These are phyloP conservation scores for Tricholoma sp. DNA, from an alignment of 768 basidiomycete genomes.

Conservation along the genomic window DNA sequence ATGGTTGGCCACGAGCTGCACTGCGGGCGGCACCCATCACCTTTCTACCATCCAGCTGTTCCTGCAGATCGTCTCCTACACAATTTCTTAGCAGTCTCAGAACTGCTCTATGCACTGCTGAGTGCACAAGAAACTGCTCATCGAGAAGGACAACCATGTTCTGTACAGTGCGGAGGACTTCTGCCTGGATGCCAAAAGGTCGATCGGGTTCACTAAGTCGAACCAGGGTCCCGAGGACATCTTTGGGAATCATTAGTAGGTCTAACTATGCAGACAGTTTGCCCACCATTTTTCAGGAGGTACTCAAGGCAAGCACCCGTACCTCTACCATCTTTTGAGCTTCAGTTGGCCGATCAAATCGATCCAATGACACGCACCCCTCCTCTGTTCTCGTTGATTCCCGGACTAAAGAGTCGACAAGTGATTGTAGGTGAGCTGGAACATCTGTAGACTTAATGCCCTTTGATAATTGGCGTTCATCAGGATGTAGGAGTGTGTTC, in stretches of 20 bases:
- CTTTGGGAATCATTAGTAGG: conserved; percentile 29
- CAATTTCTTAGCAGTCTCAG: conserved; percentile 80
- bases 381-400: conserved; percentile 84
- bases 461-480: conserved; percentile 80
- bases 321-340: conserved; percentile 40
- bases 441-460: conserved; percentile 83
- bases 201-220: conserved; percentile 80
- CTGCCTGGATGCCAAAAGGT: conserved; percentile 86
- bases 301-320: conserved; percentile 92
- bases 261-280: neutral
- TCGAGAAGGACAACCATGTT: conserved; percentile 91
- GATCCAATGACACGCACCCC: conserved; percentile 52
- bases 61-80: conserved; percentile 88
- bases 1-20: conserved; percentile 63
- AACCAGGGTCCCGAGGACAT: conserved; percentile 81
- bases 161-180: conserved; percentile 81
- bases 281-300: conserved; percentile 78
- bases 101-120: conserved; percentile 85
- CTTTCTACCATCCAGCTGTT: conserved; percentile 76
- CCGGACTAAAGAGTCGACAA: conserved; percentile 83
- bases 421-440: conserved; percentile 65
- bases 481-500: conserved; percentile 82
- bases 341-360: conserved; percentile 1
- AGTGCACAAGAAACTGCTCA: conserved; percentile 90
- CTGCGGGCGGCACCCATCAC: conserved; percentile 83